Evolutionary conservation across 202 grass and related monocot genomes (phyloP), one percentile per base, ranked within the genome.

Genomic region (Schoenoplectus triqueter): DNA sequence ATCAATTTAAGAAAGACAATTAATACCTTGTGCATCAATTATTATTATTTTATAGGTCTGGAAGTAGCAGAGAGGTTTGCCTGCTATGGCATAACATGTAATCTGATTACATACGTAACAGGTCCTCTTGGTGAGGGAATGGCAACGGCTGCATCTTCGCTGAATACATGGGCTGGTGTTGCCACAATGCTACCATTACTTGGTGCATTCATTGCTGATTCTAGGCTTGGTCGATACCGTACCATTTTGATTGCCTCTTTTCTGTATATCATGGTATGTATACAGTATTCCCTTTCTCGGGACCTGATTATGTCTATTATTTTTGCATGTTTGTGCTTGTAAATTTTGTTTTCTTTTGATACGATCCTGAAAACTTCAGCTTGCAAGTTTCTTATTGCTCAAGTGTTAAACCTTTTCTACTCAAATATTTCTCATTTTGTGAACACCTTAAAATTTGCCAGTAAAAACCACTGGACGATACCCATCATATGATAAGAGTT

Each of bases 101-200:
- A 97, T 82, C 87, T 97, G 69, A 97, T 97, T 81, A 94, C 72
- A 86, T 97, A 94, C 86, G 72, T 97, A 56, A 97, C 92, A 13
- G 94, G 92, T 0, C 92, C 87, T 62, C 86, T 97, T 5, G 87
- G 86, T 1, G 90, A 94, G 82, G 86, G 86, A 3, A 97, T 84
- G 47, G 92, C 94, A 7, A 77, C 78, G n/a, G 92, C 90, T 1
- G 89, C 92, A 1, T 84, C 90, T 1, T 84, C 90, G 5, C 87
- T 94, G 56, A 94, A 94, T 85, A 80, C 82, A 10, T 97, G 94
- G 90, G 86, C 86, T 73, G 92, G 94, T 9, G 88, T 90, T 4
- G 81, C 92, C 0, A 89, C 81, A 17, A 92, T 97, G 90, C 86
- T 97, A 64, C 94, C 94, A 10, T 85, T 94, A 18, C 56, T 91